phyloP scores from a whole-genome alignment of 2,329 filamentous ascomycete species.

The Pseudocercospora fijiensis region DNA sequence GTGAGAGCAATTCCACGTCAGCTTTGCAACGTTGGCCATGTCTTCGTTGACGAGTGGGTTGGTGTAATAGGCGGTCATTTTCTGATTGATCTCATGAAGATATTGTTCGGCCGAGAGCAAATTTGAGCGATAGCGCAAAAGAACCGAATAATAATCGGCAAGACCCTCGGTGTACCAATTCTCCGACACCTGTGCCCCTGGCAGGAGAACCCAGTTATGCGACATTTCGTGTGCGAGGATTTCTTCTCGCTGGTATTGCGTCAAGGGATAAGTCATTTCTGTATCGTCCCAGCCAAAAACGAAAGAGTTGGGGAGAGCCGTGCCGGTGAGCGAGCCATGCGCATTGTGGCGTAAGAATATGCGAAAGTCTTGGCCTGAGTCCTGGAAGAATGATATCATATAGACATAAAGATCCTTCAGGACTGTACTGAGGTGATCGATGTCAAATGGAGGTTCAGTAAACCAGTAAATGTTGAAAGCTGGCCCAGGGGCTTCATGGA shows the following conservation, averaged over 20 bases:
- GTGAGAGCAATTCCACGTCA: background rate
- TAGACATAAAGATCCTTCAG: background rate
- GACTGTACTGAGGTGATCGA: background rate
- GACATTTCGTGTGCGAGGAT: background rate
- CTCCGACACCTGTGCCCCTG: background rate
- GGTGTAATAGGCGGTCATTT: background rate
- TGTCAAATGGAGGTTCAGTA: background rate
- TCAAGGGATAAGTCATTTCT: background rate
- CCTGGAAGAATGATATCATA: background rate
- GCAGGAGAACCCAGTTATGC: background rate
- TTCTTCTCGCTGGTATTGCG: background rate
- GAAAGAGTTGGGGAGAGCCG: background rate
- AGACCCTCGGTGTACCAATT: background rate
- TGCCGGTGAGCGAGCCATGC: background rate
- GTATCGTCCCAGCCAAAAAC: background rate
- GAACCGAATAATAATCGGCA: background rate
- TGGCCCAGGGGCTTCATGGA: background rate
- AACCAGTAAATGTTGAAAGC: background rate
- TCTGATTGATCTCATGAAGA: background rate
- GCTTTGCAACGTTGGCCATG: background rate
- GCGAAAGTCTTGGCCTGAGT: background rate
- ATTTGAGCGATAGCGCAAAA: background rate
- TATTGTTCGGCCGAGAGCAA: background rate
- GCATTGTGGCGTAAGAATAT: background rate
- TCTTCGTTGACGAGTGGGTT: background rate